Base-by-base conservation (phyloP, 768 basidiomycete species). In the Candolleomyces aberdarensis region DNA sequence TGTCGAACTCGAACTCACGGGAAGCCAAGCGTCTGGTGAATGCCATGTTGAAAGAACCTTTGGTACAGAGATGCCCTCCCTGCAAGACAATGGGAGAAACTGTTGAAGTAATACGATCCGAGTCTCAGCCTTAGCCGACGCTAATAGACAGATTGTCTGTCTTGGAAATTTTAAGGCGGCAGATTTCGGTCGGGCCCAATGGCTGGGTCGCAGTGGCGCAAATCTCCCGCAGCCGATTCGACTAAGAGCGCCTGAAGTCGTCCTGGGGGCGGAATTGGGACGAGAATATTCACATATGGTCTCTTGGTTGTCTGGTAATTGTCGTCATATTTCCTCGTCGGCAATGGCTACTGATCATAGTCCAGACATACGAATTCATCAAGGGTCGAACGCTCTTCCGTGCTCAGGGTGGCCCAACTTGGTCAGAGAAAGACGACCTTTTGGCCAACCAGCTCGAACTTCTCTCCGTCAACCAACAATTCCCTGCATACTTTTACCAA, bases 251-350 rank as follows among this genome's bases (percentile, higher is more conserved):
- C 67, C 70, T 26, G 69, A 71, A 58, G 59, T 70, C 17, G 57
- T 69, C 10, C 58, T 70, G 20, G 70, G n/a, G 70, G 17, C 63
- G 65, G 9, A 53, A 57, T 26, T 71, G 69, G 69, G 51, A 67
- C 57, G 61, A 71, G 59, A 63, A 62, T n/a, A 64, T 71, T 20
- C 67, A 71, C 58, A 69, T 71, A 20, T 71, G 67, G 66, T 63
- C 66, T 5, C 66, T 71, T 40, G 69, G 70, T 7, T 69, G 68
- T 59, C 51, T 69, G 61, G 70, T 69, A 59, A 32, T 58, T 40
- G n/a, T n/a, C n/a, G n/a, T n/a, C n/a, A n/a, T n/a, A n/a, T n/a
- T n/a, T n/a, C n/a, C n/a, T n/a, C n/a, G n/a, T n/a, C n/a, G n/a
- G n/a, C n/a, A n/a, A n/a, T n/a, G n/a, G n/a, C n/a, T n/a, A n/a